Evolutionary conservation across 306 rosid genomes (phyloP).

Genomic region (Sicyos edulis): DNA sequence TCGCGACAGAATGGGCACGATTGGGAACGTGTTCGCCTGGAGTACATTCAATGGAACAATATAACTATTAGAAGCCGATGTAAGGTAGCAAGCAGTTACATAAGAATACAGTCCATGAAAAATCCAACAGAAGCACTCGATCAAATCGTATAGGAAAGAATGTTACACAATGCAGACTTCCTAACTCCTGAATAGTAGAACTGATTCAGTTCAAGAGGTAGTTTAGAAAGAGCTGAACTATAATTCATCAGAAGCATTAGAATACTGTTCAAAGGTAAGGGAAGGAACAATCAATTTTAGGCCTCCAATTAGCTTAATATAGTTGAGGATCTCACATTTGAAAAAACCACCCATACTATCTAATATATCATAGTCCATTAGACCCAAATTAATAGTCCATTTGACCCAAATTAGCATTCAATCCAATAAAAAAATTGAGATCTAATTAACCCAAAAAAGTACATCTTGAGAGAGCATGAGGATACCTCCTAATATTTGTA

Average conservation of each 20-base stretch:
- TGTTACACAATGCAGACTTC: background rate
- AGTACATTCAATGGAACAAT: constrained; percentile 17
- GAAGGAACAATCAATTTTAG: background rate
- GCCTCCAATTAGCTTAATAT: background rate
- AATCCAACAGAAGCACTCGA: background rate
- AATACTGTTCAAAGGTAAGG: background rate
- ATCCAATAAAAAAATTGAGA: too few species aligned
- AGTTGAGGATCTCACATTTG: too few species aligned
- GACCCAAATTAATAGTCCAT: too few species aligned
- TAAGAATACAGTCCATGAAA: background rate
- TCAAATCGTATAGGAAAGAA: background rate
- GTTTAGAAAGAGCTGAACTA: background rate
- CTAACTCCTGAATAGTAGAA: background rate
- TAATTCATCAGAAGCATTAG: background rate
- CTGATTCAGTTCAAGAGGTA: background rate
- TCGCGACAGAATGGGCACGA: constrained; percentile 96
- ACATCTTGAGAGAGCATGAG: too few species aligned
- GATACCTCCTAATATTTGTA: too few species aligned
- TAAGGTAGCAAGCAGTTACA: background rate
- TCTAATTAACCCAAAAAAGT: too few species aligned
- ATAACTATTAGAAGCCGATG: background rate
- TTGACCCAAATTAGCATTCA: too few species aligned
- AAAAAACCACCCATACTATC: too few species aligned
- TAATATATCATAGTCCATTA: too few species aligned
- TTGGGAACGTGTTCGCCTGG: constrained; percentile 84